Evolutionary conservation across 2,329 filamentous ascomycete genomes (phyloP), one percentile per base, ranked within the genome.

Genomic region (Ceratocystis albifundus): DNA sequence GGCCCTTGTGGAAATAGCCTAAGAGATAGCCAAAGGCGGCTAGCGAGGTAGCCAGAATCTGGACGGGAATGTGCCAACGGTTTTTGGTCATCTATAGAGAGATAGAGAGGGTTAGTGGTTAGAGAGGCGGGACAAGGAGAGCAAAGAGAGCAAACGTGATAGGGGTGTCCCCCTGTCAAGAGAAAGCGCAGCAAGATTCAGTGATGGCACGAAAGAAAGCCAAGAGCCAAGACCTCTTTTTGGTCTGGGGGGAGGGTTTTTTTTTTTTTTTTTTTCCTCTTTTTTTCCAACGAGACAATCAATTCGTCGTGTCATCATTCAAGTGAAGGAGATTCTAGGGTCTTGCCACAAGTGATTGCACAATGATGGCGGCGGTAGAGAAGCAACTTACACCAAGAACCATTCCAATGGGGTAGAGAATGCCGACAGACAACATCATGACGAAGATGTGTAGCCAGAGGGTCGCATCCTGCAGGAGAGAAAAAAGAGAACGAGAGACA

Each of bases 331-430:
- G 20, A n/a, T 22, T 22, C 15, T 59, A 46, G n/a, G 20, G n/a
- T 32, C 50, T 65, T 32, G 55, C 17, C 55, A 59, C 30, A 36
- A 28, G 22, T 53, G 48, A 28, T 41, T 59, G 55, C 8, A 36
- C 36, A 59, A 59, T 15, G 32, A 57, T 8, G 32, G 63, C 25
- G 44, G 62, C 20, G 44, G 62, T 12, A 22, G 22, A 17, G 62
- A 20, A 59, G 20, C 61, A 41, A 78, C 87, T 72, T 84, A 94
- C 89, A 68, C 93, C 93, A 20, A 96, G 80, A 53, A 97, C 91
- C 93, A 99, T 97, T 71, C 94, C 94, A 17, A 90, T 81, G 10
- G 94, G 94, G 73, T 96, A 97, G 68, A 97, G 84, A 71, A 99
- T 81, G 69, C 94, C 94, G 80, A 95, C 97, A 67, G 91, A 85